Conservation (phyloP, 2,329 filamentous ascomycete species). For the Trichoderma afroharzianum region DNA sequence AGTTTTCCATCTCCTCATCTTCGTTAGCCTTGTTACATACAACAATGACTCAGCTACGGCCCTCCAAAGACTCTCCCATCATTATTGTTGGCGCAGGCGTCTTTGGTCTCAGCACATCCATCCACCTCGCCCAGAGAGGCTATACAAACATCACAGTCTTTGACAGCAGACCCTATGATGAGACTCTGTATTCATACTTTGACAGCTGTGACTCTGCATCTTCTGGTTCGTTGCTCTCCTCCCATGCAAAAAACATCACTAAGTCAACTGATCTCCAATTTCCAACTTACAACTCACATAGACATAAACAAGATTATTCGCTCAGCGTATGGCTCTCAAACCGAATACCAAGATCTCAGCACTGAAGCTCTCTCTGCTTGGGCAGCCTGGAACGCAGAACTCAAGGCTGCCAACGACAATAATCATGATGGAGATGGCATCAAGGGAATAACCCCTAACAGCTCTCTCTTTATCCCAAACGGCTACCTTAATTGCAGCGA, state of each 20-base stretch:
- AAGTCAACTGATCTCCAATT: neutral
- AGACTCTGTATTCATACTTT: conserved; percentile 38
- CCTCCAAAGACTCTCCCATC: conserved; percentile 17
- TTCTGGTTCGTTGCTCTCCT: conserved; percentile 29
- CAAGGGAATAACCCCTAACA: neutral
- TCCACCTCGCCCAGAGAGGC: conserved; percentile 34
- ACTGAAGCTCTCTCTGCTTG: conserved; percentile 40
- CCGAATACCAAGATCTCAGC: conserved; percentile 44
- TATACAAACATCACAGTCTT: conserved; percentile 47
- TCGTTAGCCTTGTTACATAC: neutral
- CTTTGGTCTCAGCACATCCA: conserved; percentile 37
- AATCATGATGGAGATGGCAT: neutral
- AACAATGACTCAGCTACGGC: neutral
- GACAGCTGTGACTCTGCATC: conserved; percentile 43
- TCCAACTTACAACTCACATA: neutral
- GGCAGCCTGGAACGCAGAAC: conserved; percentile 43
- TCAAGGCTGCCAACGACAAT: conserved; percentile 25
- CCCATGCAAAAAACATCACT: too few species aligned
- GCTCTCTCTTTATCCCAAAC: conserved; percentile 34
- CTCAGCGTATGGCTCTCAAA: conserved; percentile 38
- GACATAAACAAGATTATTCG: conserved; percentile 39
- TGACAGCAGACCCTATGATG: conserved; percentile 43
- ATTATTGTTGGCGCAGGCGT: conserved; percentile 27
- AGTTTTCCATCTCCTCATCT: neutral
- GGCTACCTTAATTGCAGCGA: conserved; percentile 32